phyloP scores from a whole-genome alignment of 768 basidiomycete genomes.

The Xerocomellus amylosporus region DNA sequence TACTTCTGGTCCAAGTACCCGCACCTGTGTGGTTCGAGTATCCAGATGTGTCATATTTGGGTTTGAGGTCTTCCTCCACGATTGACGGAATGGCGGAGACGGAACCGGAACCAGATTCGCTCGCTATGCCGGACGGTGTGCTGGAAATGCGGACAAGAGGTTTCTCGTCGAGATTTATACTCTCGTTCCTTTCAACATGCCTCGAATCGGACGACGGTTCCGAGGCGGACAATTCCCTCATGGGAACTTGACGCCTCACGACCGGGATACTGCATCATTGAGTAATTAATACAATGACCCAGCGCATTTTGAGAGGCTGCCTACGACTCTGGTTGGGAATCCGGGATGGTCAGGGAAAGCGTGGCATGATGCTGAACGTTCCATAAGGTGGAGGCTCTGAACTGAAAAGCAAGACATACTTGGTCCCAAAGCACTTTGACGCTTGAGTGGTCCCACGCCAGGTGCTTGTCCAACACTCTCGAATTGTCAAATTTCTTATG shows the following conservation, averaged over 20 bases:
- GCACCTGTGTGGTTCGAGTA: neutral
- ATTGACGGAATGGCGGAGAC: constrained; percentile 3
- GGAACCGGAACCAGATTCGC: constrained; percentile 5
- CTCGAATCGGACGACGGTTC: neutral
- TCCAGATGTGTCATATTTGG: constrained; percentile 10
- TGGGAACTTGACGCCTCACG: neutral
- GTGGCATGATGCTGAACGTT: constrained; percentile 11
- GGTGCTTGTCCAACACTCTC: constrained; percentile 46
- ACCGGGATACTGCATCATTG: constrained; percentile 2
- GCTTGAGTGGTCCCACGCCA: constrained; percentile 48
- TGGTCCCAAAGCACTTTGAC: constrained; percentile 39
- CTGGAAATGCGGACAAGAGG: constrained; percentile 3
- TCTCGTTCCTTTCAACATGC: neutral
- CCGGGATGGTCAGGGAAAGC: constrained; percentile 19
- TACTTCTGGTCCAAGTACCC: constrained; percentile 1
- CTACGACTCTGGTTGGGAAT: constrained; percentile 10
- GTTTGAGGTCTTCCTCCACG: constrained; percentile 25
- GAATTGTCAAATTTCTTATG: constrained; percentile 42
- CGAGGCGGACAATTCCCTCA: constrained; percentile 5
- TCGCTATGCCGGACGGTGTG: constrained; percentile 10
- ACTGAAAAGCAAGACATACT: constrained; percentile 13
- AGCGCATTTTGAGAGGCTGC: neutral
- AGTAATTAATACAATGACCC: neutral
- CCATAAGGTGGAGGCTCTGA: neutral
- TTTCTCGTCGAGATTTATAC: constrained; percentile 5